Evolutionary conservation across 495 filamentous ascomycete species (phyloP), one percentile per base, ranked within the genome.

Genomic region (Cercophora scortea): DNA sequence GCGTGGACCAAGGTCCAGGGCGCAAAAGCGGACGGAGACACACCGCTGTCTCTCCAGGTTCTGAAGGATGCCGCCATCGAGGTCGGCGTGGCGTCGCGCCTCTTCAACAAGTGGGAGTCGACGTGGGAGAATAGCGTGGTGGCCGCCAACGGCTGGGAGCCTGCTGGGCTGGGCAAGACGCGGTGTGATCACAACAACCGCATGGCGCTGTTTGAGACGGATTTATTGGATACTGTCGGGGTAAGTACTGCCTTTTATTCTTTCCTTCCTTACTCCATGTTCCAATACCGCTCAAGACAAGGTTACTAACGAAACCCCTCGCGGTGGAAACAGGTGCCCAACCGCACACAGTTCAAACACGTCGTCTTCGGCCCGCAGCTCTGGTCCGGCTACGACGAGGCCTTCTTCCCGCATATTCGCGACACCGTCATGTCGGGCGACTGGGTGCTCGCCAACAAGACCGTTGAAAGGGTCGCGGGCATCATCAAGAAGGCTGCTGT

Each of bases 341-440:
- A 88, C 61, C 82, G 93, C 54, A 87, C 87, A 19, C 94, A 96
- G 71, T 98, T 89, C 76, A 95, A 93, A 65, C 94, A 98, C 71
- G 80, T 95, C 60, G 57, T 98, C 47, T 93, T 89, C 60, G 90
- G 84, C 0, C 93, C 93, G 12, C 80, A 89, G 62, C 69, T 80
- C 6, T 91, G 89, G 87, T 83, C 82, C 45, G 83, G 83, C 47
- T 82, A 87, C 64, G 83, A 89, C 46, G 79, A 82, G 43, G 79
- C 84, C 0, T 85, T 82, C 55, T 97, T 97, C 71, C 93, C 93
- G 8, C 83, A 80, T 13, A 84, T 97, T 55, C 78, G 89, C 40
- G 93, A 97, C 66, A 83, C 86, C 18, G 72, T 96, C 48, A 78
- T 86, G 56, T 74, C 75, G 2, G 78, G 78, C 15, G 79, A 96